phyloP scores from a whole-genome alignment of 75 land plant genomes.

The Isoetes taiwanensis region DNA sequence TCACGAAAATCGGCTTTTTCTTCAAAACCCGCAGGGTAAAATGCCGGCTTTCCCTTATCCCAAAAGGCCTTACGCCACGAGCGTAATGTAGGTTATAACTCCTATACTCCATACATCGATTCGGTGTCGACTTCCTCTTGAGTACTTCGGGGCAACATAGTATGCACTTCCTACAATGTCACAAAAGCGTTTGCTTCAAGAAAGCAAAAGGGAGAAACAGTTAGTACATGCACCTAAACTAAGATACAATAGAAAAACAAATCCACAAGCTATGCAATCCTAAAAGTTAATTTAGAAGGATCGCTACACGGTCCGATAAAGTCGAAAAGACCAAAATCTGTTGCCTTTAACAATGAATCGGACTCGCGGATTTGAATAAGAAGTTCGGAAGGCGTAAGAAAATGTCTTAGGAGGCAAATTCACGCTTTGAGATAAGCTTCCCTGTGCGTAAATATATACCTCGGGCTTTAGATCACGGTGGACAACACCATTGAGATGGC shows the following conservation, averaged over 20 bases:
- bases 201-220: no score
- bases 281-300: no score
- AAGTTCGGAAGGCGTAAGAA: constrained; percentile 95
- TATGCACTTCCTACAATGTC: constrained; percentile 98
- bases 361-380: constrained; percentile 73
- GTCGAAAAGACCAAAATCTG: constrained; percentile 95
- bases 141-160: constrained; percentile 97
- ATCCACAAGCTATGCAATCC: no score
- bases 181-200: constrained; percentile 58
- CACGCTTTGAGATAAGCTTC: no score
- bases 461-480: constrained; percentile 97
- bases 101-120: constrained; percentile 99
- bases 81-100: constrained; percentile 85
- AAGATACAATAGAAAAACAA: no score
- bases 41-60: constrained; percentile 96
- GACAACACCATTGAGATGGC: constrained; percentile 90
- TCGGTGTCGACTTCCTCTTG: constrained; percentile 84
- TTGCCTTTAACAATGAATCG: constrained; percentile 82
- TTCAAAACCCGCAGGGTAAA: constrained; percentile 62
- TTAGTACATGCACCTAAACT: no score
- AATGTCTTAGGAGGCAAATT: no score
- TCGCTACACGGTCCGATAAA: constrained; percentile 69
- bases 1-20: constrained; percentile 82
- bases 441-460: constrained; percentile 33
- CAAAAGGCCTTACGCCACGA: constrained; percentile 94